Evolutionary conservation across 306 rosid genomes (phyloP), one percentile per base, ranked within the genome.

Genomic region (Dicorynia guianensis): DNA sequence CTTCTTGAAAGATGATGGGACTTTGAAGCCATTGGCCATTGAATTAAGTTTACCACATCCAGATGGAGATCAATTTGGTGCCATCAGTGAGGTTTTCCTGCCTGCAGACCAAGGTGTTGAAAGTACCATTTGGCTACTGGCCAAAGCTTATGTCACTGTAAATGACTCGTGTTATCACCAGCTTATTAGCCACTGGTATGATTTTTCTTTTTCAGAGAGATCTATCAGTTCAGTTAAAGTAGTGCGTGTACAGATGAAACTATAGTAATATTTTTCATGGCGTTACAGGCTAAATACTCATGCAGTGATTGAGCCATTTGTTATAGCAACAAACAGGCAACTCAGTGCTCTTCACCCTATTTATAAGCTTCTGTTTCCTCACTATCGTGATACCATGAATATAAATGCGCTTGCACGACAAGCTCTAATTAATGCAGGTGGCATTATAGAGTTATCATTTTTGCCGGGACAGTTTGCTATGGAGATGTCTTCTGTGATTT

Each of bases 11-110:
- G 72, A 65, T 11, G 84, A 87, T 70, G 84, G 88, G n/a, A 87
- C 88, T 60, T 74, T 87, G 76, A 87, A 80, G 76, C 90, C 90
- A 53, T 13, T 87, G 73, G 90, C 60, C 8, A 81, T 84, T 34
- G 85, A 84, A 47, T 63, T 84, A 38, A 81, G 83, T 78, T 74
- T 84, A 58, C 88, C 88, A 3, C 81, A 78, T 34, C 86, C 84
- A 8, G 70, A 75, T 8, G 90, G 90, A 57, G 88, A 87, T 11
- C 44, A 64, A 17, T 42, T 12, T 43, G 90, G 88, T 17, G 75
- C 74, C 17, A 50, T 71, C 20, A 81, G 86, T 52, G 78, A 69
- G 60, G 82, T 84, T 1, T 81, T 59, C 49, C 63, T 85, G 1
- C 88, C 86, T 50, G 80, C 88, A 14, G 86, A 81, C n/a, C 46